Percentiles rank a stretch among this genome's conserved stretches.
Evolutionary conservation across 1,284 basidiomycete genomes (phyloP).

Genomic region (Moesziomyces globuligerus): DNA sequence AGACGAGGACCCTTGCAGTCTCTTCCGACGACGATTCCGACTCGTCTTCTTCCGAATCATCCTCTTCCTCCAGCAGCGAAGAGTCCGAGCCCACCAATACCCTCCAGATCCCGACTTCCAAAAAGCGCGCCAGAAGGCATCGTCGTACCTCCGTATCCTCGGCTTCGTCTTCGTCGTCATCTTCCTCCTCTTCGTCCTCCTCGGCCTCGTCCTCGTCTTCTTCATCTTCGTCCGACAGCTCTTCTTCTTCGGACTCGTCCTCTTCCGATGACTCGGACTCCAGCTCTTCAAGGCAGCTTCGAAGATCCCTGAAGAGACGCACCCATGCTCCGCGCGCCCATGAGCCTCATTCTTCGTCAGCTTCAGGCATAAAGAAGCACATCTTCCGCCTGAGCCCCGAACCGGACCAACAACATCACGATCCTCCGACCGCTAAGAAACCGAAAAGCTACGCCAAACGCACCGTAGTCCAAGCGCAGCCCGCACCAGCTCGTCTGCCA

Average conservation of each 20-base stretch:
- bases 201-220: conserved; percentile 16
- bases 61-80: conserved; percentile 20
- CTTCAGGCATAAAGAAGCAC: conserved; percentile 6
- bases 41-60: conserved; percentile 32
- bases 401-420: neutral
- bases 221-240: conserved; percentile 17
- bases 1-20: conserved; percentile 37
- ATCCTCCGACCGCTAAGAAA: neutral
- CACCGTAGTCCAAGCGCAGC: conserved; percentile 4
- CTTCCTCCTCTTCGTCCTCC: conserved; percentile 9
- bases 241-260: conserved; percentile 15
- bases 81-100: neutral
- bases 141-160: neutral
- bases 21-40: conserved; percentile 32
- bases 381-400: conserved; percentile 31
- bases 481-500: conserved; percentile 1
- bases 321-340: neutral
- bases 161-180: conserved; percentile 1
- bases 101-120: no score
- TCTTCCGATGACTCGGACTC: conserved; percentile 16
- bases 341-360: neutral
- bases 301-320: neutral
- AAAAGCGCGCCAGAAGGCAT: neutral
- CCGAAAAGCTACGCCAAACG: neutral
- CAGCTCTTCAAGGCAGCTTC: neutral